Evolutionary conservation across 306 rosid genomes (phyloP).

Genomic region (Hylodesmum podocarpum): DNA sequence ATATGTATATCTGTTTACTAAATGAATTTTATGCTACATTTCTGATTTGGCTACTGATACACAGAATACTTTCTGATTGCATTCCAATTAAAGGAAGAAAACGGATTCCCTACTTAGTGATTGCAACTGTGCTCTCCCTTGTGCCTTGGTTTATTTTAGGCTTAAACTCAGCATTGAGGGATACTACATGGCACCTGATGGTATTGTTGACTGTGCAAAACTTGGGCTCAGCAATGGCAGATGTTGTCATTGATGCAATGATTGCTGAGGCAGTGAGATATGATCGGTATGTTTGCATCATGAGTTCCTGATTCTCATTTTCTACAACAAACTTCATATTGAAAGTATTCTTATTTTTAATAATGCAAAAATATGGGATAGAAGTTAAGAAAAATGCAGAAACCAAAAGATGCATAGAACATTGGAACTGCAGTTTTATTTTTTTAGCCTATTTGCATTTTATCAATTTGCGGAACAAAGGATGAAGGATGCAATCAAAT

Average conservation of each 20-base stretch:
- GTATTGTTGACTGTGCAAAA: conserved; percentile 71
- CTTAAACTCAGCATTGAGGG: conserved; percentile 51
- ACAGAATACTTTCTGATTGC: conserved; percentile 86
- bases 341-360: conserved; percentile 22
- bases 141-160: conserved; percentile 78
- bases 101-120: conserved; percentile 75
- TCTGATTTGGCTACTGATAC: conserved; percentile 33
- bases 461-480: not conserved
- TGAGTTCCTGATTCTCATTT: conserved; percentile 22
- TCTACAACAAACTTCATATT: not conserved
- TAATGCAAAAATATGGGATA: not conserved
- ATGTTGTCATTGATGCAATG: conserved; percentile 94
- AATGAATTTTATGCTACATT: conserved; percentile 13
- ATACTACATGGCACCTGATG: conserved; percentile 66
- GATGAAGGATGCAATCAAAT: not conserved
- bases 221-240: conserved; percentile 91
- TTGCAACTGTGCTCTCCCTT: conserved; percentile 79
- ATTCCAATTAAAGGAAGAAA: conserved; percentile 80
- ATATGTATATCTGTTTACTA: not conserved
- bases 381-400: not conserved
- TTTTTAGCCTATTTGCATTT: not conserved
- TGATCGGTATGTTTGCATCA: conserved; percentile 55
- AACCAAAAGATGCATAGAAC: not conserved
- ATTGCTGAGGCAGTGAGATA: conserved; percentile 83
- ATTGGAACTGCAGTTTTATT: not conserved